These are phyloP conservation scores for Neurospora sp. DNA, from an alignment of 495 filamentous ascomycete genomes.

Conservation along the genomic window DNA sequence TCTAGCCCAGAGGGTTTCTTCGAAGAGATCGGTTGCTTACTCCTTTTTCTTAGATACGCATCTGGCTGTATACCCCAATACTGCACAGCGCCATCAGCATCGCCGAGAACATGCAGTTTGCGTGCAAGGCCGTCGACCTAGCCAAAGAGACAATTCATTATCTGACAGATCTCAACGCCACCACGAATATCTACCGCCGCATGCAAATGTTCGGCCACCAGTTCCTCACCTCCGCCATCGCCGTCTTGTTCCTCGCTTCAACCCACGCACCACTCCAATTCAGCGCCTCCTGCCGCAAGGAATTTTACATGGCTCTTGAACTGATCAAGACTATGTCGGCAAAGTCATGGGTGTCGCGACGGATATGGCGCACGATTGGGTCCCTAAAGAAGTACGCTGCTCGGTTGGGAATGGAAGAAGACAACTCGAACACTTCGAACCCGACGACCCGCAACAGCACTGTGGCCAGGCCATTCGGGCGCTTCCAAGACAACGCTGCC, in stretches of 20 bases:
- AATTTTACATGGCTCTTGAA: conserved; percentile 81
- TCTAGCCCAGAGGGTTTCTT: neutral
- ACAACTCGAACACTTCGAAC: conserved; percentile 1
- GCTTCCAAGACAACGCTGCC: neutral
- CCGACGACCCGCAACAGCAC: neutral
- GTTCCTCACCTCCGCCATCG: conserved; percentile 71
- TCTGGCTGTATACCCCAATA: conserved; percentile 71
- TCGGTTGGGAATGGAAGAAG: conserved; percentile 56
- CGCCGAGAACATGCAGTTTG: conserved; percentile 55
- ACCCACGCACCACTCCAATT: conserved; percentile 74
- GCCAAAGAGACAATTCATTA: conserved; percentile 73
- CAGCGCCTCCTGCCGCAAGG: conserved; percentile 60
- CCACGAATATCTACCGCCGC: conserved; percentile 69
- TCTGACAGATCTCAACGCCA: conserved; percentile 63
- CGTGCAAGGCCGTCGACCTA: conserved; percentile 62
- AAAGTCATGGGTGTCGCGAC: conserved; percentile 67
- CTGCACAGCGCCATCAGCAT: conserved; percentile 70
- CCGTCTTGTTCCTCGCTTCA: conserved; percentile 73
- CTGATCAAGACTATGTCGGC: conserved; percentile 70
- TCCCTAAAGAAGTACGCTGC: conserved; percentile 72
- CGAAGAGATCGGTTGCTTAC: neutral
- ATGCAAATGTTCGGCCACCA: conserved; percentile 82
- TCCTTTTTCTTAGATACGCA: conserved; percentile 44
- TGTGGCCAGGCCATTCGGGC: neutral
- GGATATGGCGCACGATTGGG: conserved; percentile 74